Base-by-base conservation (phyloP, 306 rosid species). In the Casuarina cunninghamiana region DNA sequence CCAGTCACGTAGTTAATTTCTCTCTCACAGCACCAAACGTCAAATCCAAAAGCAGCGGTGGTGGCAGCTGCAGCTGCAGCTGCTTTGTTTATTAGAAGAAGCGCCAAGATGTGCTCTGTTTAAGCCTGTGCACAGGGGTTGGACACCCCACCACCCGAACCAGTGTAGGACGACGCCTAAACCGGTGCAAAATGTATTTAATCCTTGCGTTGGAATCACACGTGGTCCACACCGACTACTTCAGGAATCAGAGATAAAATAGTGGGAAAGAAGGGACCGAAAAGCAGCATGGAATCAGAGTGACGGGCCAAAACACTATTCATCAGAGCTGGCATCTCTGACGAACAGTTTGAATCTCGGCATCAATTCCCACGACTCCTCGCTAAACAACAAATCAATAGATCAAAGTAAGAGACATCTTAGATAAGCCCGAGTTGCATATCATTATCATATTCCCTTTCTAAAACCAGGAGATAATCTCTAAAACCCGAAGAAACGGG, bases 291-390 rank as follows among this genome's bases (percentile, higher is more conserved):
- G 80, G 85, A 84, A 73, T 84, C 85, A 90, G 87, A 81, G 90
- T 81, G 92, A 85, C 88, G 85, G 69, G 80, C 89, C 76, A 79
- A 74, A 79, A 78, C 42, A 82, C 74, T 71, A 84, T 78, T 83
- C 86, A 55, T 57, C 94, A 79, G 66, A 60, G 92, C 92, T 88
- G 88, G 85, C 85, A 88, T 86, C 79, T 86, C 79, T 53, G 78
- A 75, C 75, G 46, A 48, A 37, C 82, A 65, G 92, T 86, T 84
- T 84, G 84, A 90, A 80, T 84, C 72, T 89, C 86, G 79, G 91
- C 94, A 84, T 87, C 93, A 88, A 87, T 92, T 89, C 95, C 97
- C 87, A 92, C 17, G 79, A 84, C 77, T 71, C 54, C 83, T 66
- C 71, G 54, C 81, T 38, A 82, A 76, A 69, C 78, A 75, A 78